Evolutionary conservation across 2,329 filamentous ascomycete species (phyloP), one percentile per base, ranked within the genome.

Genomic region (Aspergillus viridinutans): DNA sequence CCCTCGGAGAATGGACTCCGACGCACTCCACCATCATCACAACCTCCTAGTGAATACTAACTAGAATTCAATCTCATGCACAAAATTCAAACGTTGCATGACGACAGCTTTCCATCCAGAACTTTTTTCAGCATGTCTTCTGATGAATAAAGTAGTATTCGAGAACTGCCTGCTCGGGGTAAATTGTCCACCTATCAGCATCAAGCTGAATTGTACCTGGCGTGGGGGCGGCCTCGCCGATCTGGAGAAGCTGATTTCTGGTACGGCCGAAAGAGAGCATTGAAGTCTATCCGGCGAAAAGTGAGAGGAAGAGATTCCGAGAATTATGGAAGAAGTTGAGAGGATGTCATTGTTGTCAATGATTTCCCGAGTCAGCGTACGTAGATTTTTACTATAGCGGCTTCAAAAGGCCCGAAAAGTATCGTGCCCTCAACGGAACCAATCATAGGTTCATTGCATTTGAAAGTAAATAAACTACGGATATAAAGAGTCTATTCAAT

Each of bases 151-250:
- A 7, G 40, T 43, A 43, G 42, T 17, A 45, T 45, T 23, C 20
- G 42, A 45, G 42, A 23, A 1, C 21, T 45, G 29, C 29, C 49
- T 10, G 17, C 29, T 26, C 56, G 51, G 49, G 10, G 20, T 40
- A 49, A 47, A 59, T 67, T 62, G 60, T 64, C 67, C 67, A 59
- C 67, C 67, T 61, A 69, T 69, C n/a, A 58, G 40, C 32, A 28
- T 45, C 21, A 45, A 17, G 42, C 42, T 23, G 21, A 0, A 45
- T 17, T 48, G 20, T 45, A 28, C 45, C 55, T 57, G 57, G 59
- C 53, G 56, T 49, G 26, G n/a, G 17, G 12, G 59, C 59, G 55
- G 56, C 32, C 32, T 38, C 6, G 56, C 55, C 2, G 43, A 45
- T n/a, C 45, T 57, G 49, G 50, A 52, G 28, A 49, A 50, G 50